Evolutionary conservation across 129 eudicot genomes (phyloP), one percentile per base, ranked within the genome.

Genomic region (Ambrosia trifida): DNA sequence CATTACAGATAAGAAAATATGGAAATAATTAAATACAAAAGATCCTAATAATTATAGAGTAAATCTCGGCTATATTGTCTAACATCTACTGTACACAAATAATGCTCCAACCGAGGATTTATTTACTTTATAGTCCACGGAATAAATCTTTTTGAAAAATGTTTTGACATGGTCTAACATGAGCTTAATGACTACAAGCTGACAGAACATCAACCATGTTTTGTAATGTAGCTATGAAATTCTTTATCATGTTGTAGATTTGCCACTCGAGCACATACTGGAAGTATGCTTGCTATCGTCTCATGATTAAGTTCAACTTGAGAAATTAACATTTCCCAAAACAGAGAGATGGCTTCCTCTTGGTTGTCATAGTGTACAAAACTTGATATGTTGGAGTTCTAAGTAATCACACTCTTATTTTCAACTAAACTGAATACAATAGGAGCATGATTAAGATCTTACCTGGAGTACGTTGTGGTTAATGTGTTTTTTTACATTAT

Each of bases 301-400:
- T 84, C 82, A 30, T 76, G 79, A 75, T 79, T 86, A 2, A 88
- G 92, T 41, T 84, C 75, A 6, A 74, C 20, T 6, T 82, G 68
- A 11, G 81, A 74, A 68, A 60, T 57, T 63, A 86, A 66, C 85
- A 86, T 80, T 52, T 89, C 88, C 64, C 84, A 78, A 51, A 89
- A 86, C 24, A 83, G 71, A 78, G 64, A 83, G 28, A 83, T 67
- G 52, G 92, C 84, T 75, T 86, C 92, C 69, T 82, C 89, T 16
- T 76, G 2, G 38, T 35, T 35, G 38, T 35, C 38, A 3, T 5
- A 79, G 24, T 74, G 81, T 44, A 92, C 60, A 36, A 77, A 84
- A 59, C 92, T 89, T 33, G 96, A 82, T 63, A 89, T 82, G 3
- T 86, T 86, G 40, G 92, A 86, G 69, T 86, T 88, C 91, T 89